Base-by-base conservation (phyloP, 1,284 basidiomycete genomes). In the Ganoderma meredithae region DNA sequence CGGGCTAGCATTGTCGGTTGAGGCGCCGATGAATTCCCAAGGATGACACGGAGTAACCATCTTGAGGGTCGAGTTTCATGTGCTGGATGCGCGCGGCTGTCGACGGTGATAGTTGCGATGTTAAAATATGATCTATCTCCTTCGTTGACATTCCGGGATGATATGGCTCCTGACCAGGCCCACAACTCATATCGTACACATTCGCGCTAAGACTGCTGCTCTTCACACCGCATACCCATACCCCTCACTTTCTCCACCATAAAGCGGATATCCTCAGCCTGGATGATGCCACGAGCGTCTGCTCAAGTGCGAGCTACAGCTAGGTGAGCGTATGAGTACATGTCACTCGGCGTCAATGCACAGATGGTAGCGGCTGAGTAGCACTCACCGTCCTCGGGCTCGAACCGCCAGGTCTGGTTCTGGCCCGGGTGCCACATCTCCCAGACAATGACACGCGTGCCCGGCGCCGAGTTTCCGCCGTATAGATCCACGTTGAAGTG, bases 391-490 rank as follows among this genome's bases (percentile, higher is more conserved):
- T 72, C 71, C 56, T 36, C 36, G 36, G 36, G 36, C 36, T 76
- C 74, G 69, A 77, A 71, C 53, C 69, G 69, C 76, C 76, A 76
- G 61, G 69, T 69, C 71, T 76, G 76, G 75, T 76, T 77, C 41
- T 62, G 62, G 58, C 75, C 75, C 6, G 62, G 68, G 47, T 49
- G 22, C 76, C 76, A 77, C 64, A 72, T 70, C 56, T 67, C 63
- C 76, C 76, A 77, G 65, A 76, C 69, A 10, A 72, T 72, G 49
- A 75, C 60, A 27, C 69, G 72, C 64, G 75, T 76, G 36, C 75
- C 74, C 36, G 73, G 73, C 44, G 65, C 73, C 52, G 74, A 62
- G 69, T 76, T 75, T 22, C 75, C 75, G 68, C 76, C 75, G 62
- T 68, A 69, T 53, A 76, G 63, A 66, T 76, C 76, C 52, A 77